Evolutionary conservation across 495 filamentous ascomycete genomes (phyloP), one percentile per base, ranked within the genome.

Genomic region (Pseudevernia furfuracea): DNA sequence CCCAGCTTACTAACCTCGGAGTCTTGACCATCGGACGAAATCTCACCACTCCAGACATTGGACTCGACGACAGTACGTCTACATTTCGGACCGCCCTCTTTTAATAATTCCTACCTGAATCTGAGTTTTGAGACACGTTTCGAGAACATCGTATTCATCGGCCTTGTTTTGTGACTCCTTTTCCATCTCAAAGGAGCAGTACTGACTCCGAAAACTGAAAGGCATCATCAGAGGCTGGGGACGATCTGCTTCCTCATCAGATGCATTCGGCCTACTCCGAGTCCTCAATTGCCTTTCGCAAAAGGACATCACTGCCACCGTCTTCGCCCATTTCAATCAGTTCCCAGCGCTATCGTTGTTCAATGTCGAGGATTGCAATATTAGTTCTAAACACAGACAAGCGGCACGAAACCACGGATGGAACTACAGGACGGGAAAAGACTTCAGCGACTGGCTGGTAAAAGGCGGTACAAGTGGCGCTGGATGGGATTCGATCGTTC

Each of bases 191-290:
- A 6, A 53, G 14, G 12, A 25, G 46, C 46, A 49, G 8, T 49
- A 19, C 49, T 53, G 28, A 53, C 12, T 25, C 19, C 1, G 4
- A 15, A 25, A 17, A 8, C 28, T 32, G 21, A 6, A 55, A 34
- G 30, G 52, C 62, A 64, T 74, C 19, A 58, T 74, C 30, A 68
- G 72, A 34, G 60, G 60, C 12, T 74, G 72, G 72, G 59, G 61
- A 32, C 59, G 70, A 34, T 53, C 62, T 17, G 70, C 72, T 34
- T 36, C 56, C 23, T 62, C 67, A 14, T 49, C 65, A 39, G 61
- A 63, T 25, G 69, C 64, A 8, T 74, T 72, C 34, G 38, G 66
- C 11, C 46, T 61, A 28, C 68, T 74, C 7, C 70, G 72, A 41
- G 67, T 72, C 14, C 60, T 74, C 3, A 67, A 49, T 56, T 58